Percentiles rank a stretch among this genome's conserved stretches.
phyloP scores from a whole-genome alignment of 371 early-diverging fungal genomes.

The Mortierella sp. region DNA sequence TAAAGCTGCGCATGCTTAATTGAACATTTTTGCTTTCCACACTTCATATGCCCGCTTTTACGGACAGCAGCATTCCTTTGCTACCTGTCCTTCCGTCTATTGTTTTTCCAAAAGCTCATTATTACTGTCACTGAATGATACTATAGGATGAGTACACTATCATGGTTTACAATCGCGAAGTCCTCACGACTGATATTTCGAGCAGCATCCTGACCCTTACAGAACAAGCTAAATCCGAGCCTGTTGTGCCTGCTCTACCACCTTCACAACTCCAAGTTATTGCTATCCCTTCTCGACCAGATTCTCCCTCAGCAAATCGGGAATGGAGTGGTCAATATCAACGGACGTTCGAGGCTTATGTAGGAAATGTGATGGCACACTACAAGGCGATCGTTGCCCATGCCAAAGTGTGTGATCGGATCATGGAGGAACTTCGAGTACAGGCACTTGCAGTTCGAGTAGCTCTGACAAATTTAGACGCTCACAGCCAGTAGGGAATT shows the following conservation, averaged over 20 bases:
- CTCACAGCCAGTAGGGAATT: conserved; percentile 57
- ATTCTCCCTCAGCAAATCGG: conserved; percentile 25
- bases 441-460: conserved; percentile 72
- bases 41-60: background rate
- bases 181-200: conserved; percentile 53
- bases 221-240: conserved; percentile 45
- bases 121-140: background rate
- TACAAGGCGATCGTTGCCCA: conserved; percentile 59
- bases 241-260: conserved; percentile 18
- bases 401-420: conserved; percentile 58
- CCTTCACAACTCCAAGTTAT: conserved; percentile 26
- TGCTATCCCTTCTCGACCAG: conserved; percentile 24
- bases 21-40: no score
- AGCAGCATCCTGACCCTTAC: conserved; percentile 51
- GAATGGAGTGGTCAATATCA: conserved; percentile 47
- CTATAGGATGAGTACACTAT: conserved; percentile 55
- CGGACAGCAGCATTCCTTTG: background rate
- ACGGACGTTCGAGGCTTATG: conserved; percentile 37
- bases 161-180: conserved; percentile 58
- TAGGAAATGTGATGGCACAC: conserved; percentile 35
- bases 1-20: background rate
- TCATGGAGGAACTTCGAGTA: conserved; percentile 64
- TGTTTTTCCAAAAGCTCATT: background rate
- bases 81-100: background rate
- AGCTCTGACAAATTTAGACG: conserved; percentile 69